Evolutionary conservation across 2,329 filamentous ascomycete species (phyloP).

Genomic region (Lasiodiplodia theobromae): DNA sequence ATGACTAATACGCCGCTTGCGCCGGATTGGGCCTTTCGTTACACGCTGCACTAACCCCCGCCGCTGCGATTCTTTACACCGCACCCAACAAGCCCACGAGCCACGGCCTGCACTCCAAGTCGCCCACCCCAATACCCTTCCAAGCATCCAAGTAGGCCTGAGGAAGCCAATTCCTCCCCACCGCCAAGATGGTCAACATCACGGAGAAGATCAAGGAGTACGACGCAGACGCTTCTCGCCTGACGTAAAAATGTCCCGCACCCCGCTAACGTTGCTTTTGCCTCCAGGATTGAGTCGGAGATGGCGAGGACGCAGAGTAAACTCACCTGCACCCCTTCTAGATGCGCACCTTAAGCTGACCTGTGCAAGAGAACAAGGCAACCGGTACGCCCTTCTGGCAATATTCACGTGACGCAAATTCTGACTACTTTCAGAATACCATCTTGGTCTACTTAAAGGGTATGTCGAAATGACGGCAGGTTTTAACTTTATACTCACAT

Average conservation of each 20-base stretch:
- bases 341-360: constrained; percentile 42
- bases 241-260: background rate
- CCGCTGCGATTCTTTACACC: constrained; percentile 22
- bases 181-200: constrained; percentile 88
- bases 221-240: constrained; percentile 43
- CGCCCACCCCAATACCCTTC: background rate
- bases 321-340: constrained; percentile 39
- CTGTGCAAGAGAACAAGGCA: constrained; percentile 87
- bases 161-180: constrained; percentile 22
- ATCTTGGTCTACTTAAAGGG: constrained; percentile 97
- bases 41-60: constrained; percentile 13
- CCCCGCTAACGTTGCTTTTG: constrained; percentile 8
- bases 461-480: constrained; percentile 51
- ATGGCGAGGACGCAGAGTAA: constrained; percentile 98
- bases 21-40: constrained; percentile 5
- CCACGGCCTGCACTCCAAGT: background rate
- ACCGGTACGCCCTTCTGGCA: constrained; percentile 71
- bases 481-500: background rate
- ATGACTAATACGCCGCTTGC: constrained; percentile 4
- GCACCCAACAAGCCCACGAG: constrained; percentile 11
- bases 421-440: constrained; percentile 76
- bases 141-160: background rate
- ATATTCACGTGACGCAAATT: constrained; percentile 37
- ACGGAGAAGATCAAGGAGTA: constrained; percentile 99
- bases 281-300: constrained; percentile 89